Evolutionary conservation across 2,329 filamentous ascomycete species (phyloP).

Genomic region (Xylariaceae sp.): DNA sequence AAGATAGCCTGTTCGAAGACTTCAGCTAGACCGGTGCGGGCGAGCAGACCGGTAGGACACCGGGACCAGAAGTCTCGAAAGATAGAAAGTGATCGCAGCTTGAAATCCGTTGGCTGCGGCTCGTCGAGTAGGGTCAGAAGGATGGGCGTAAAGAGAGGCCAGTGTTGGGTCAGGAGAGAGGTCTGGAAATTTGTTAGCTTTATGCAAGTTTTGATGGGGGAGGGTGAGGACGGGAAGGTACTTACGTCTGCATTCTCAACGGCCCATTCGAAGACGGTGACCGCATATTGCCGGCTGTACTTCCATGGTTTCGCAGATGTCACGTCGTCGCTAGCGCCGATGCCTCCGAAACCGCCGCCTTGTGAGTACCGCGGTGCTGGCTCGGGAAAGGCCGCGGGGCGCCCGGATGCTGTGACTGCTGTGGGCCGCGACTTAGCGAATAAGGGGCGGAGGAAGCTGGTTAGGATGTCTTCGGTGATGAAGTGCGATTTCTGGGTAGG

Average conservation of each 20-base stretch:
- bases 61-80: constrained; percentile 52
- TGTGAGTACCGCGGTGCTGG: constrained; percentile 33
- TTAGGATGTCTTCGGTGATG: constrained; percentile 55
- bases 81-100: constrained; percentile 52
- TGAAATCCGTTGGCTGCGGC: constrained; percentile 43
- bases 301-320: constrained; percentile 58
- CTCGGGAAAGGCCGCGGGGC: constrained; percentile 47
- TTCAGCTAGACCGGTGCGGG: constrained; percentile 58
- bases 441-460: constrained; percentile 60
- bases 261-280: constrained; percentile 60
- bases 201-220: background rate
- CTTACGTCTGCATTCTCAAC: constrained; percentile 49
- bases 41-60: constrained; percentile 51
- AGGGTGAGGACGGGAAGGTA: background rate
- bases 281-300: constrained; percentile 44
- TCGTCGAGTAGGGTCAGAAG: constrained; percentile 68
- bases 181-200: constrained; percentile 6
- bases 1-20: constrained; percentile 67
- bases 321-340: constrained; percentile 32
- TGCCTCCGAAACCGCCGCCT: constrained; percentile 33
- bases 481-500: constrained; percentile 29
- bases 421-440: constrained; percentile 56
- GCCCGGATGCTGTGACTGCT: constrained; percentile 53
- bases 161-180: constrained; percentile 51
- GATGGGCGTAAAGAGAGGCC: constrained; percentile 67